A percentile compares a stretch with the other conserved stretches of the same genome.
phyloP scores from a whole-genome alignment of 1,284 basidiomycete species.

The Xerocomus amazonicus region DNA sequence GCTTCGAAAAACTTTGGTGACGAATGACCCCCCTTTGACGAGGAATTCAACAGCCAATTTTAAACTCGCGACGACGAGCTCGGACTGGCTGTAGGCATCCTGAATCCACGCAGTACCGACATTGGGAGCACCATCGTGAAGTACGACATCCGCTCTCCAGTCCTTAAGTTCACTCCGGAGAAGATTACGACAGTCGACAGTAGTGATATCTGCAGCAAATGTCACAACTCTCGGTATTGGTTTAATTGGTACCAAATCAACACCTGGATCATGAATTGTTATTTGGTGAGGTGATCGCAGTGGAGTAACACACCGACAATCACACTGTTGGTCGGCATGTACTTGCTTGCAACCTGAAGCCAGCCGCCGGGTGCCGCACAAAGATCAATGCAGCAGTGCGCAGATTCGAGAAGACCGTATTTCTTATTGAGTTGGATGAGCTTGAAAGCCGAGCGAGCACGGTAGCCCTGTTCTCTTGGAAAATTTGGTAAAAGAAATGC shows the following conservation, averaged over 20 bases:
- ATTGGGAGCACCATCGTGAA: conserved; percentile 99
- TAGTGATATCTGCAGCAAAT: conserved; percentile 95
- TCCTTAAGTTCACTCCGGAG: conserved; percentile 91
- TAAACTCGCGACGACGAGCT: conserved; percentile 94
- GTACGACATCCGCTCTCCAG: conserved; percentile 99
- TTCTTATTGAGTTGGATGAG: conserved; percentile 99
- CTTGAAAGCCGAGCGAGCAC: conserved; percentile 99
- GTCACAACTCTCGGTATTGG: conserved; percentile 93
- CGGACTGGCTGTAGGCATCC: conserved; percentile 96
- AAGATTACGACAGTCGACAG: conserved; percentile 83
- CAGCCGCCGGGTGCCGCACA: conserved; percentile 99
- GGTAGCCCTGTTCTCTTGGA: conserved; percentile 92
- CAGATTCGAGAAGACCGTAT: conserved; percentile 87
- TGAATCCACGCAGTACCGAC: conserved; percentile 99
- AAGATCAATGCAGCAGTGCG: conserved; percentile 95
- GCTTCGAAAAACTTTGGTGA: conserved; percentile 99
- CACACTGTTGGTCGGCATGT: conserved; percentile 93
- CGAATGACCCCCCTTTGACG: conserved; percentile 90
- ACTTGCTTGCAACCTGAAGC: conserved; percentile 98
- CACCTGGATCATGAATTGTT: conserved; percentile 50
- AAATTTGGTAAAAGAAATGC: conserved; percentile 8
- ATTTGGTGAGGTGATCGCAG: conserved; percentile 10
- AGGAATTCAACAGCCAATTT: conserved; percentile 98
- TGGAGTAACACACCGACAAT: conserved; percentile 76
- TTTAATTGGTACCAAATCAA: conserved; percentile 95